Percentiles rank a stretch among this genome's conserved stretches.
These are phyloP conservation scores for Sporothrix phasma DNA, from an alignment of 2,329 filamentous ascomycete species.

Conservation along the genomic window DNA sequence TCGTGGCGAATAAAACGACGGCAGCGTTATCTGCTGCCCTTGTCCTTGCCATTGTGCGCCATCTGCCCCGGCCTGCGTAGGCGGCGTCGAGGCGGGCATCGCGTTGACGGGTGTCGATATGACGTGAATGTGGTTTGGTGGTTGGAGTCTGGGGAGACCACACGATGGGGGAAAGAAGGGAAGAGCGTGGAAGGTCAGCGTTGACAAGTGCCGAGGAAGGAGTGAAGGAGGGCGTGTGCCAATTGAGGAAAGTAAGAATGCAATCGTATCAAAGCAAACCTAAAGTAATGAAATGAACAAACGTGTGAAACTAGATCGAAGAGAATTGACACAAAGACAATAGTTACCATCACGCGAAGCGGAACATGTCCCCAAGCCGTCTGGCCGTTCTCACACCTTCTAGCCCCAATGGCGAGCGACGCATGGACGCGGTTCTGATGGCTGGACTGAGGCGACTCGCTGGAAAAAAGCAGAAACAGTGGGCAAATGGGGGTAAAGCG, in stretches of 20 bases:
- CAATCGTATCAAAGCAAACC: too few relatives aligned
- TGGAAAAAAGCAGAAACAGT: neutral
- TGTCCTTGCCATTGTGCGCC: neutral
- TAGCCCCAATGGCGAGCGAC: neutral
- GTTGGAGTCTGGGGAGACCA: neutral
- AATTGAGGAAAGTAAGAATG: neutral
- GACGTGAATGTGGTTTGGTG: neutral
- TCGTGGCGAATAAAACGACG: conserved; percentile 19
- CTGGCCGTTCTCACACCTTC: neutral
- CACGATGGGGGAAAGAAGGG: neutral
- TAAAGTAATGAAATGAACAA: neutral
- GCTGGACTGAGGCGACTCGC: neutral
- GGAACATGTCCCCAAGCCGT: neutral
- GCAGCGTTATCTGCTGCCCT: conserved; percentile 6
- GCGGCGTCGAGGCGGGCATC: conserved; percentile 7
- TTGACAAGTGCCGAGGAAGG: neutral
- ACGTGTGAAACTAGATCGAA: too few relatives aligned
- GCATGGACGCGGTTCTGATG: neutral
- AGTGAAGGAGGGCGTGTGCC: neutral
- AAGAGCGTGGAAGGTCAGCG: neutral
- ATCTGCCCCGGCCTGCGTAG: neutral
- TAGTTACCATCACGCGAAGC: neutral
- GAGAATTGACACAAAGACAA: neutral
- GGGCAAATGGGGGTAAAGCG: neutral
- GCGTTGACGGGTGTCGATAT: too few relatives aligned